Conservation (phyloP, 176 grass and related monocot species). For the Oryza meridionalis region DNA sequence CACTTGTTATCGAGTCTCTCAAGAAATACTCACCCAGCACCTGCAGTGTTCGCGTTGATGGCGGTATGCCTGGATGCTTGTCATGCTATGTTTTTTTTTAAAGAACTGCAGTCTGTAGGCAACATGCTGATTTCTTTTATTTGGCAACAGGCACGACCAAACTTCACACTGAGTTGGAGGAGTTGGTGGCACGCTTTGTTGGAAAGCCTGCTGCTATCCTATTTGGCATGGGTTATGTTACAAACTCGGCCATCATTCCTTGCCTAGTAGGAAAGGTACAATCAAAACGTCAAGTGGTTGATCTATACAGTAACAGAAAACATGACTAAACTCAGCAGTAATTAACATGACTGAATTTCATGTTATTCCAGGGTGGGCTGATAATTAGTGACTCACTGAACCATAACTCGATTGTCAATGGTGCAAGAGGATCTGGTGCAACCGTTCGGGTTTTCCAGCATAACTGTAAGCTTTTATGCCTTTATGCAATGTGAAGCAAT, state of each 20-base stretch:
- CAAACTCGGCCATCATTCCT: slow-evolving; percentile 84
- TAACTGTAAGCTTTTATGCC: slow-evolving; percentile 60
- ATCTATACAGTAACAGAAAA: slow-evolving; percentile 11
- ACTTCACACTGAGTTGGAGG: slow-evolving; percentile 72
- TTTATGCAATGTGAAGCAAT: background rate
- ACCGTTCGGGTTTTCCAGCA: slow-evolving; percentile 83
- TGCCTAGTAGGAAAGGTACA: slow-evolving; percentile 72
- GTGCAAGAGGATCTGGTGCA: slow-evolving; percentile 72
- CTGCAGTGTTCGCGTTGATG: slow-evolving; percentile 73
- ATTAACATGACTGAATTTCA: slow-evolving; percentile 16
- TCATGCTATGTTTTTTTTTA: slow-evolving; percentile 15
- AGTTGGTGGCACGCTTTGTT: slow-evolving; percentile 69
- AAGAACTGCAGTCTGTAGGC: background rate
- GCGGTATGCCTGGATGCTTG: slow-evolving; percentile 48
- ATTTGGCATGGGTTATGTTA: slow-evolving; percentile 91
- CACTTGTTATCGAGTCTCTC: slow-evolving; percentile 71
- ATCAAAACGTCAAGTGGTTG: slow-evolving; percentile 26
- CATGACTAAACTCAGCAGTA: background rate
- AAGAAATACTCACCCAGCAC: slow-evolving; percentile 83
- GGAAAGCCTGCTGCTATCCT: slow-evolving; percentile 73
- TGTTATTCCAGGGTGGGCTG: slow-evolving; percentile 61
- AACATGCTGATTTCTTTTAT: slow-evolving; percentile 13
- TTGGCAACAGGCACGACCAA: slow-evolving; percentile 65
- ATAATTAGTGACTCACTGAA: slow-evolving; percentile 88
- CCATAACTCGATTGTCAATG: slow-evolving; percentile 92